phyloP scores from a whole-genome alignment of 179 eudicot species.

The Beta corolliflora region DNA sequence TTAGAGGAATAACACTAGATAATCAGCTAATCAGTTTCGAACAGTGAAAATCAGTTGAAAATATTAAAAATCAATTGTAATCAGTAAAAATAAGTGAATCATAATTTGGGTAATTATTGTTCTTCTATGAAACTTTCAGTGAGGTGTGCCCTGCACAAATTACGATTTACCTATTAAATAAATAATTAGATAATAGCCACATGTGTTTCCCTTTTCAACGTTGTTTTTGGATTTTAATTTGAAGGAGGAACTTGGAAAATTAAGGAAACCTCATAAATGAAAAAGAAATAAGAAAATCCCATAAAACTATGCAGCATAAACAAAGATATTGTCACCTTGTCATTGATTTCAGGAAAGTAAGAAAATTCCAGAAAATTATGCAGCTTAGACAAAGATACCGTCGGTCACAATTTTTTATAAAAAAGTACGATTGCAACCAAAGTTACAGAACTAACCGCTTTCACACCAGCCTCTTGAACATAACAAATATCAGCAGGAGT shows the following conservation, averaged over 20 bases:
- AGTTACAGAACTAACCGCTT: conserved; percentile 56
- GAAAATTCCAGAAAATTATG: neutral
- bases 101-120: neutral
- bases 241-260: neutral
- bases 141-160: neutral
- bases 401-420: neutral
- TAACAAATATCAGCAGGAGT: conserved; percentile 83
- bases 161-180: no score
- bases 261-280: neutral
- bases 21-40: no score
- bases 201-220: no score
- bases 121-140: neutral
- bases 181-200: no score
- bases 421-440: neutral
- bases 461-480: conserved; percentile 89
- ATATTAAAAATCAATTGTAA: no score
- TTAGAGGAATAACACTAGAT: no score
- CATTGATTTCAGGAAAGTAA: neutral
- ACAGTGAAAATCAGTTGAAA: no score
- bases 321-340: no score
- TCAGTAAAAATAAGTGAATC: neutral
- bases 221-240: neutral
- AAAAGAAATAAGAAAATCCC: neutral
- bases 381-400: neutral
- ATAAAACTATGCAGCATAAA: neutral